Evolutionary conservation across 768 basidiomycete genomes (phyloP).

Genomic region (Terana coerulea): DNA sequence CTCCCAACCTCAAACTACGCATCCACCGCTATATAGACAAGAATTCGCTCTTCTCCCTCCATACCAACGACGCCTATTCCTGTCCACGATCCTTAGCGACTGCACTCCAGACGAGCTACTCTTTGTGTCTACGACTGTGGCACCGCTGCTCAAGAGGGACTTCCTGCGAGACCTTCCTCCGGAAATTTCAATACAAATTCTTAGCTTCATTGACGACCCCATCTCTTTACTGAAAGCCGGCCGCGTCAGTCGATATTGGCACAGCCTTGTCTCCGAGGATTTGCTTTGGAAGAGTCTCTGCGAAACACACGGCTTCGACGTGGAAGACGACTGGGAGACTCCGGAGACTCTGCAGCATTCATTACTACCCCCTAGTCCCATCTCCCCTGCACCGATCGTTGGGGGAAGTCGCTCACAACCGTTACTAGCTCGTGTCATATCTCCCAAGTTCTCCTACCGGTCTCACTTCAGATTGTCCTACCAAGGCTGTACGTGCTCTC

Average conservation of each 20-base stretch:
- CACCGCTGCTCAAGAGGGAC: slow-evolving; percentile 62
- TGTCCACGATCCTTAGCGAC: slow-evolving; percentile 45
- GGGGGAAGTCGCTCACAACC: not conserved
- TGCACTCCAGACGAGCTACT: slow-evolving; percentile 61
- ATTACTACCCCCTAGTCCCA: slow-evolving; percentile 9
- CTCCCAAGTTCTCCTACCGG: slow-evolving; percentile 51
- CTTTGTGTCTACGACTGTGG: slow-evolving; percentile 61
- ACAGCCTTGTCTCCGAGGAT: slow-evolving; percentile 66
- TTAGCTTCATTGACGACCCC: slow-evolving; percentile 75
- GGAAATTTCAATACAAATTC: slow-evolving; percentile 73
- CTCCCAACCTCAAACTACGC: slow-evolving; percentile 22
- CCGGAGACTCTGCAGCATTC: slow-evolving; percentile 17
- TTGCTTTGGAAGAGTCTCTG: slow-evolving; percentile 80
- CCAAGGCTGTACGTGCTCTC: slow-evolving; percentile 51
- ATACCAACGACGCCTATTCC: slow-evolving; percentile 45
- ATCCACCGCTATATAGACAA: slow-evolving; percentile 20
- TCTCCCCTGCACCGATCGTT: slow-evolving; percentile 15
- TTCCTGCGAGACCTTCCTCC: slow-evolving; percentile 40
- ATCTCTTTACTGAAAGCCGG: slow-evolving; percentile 64
- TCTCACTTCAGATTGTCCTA: slow-evolving; percentile 71
- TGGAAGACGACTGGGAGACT: slow-evolving; percentile 31
- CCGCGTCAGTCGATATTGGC: slow-evolving; percentile 73
- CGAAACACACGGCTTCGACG: slow-evolving; percentile 45
- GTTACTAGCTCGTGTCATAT: not conserved
- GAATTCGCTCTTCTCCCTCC: slow-evolving; percentile 36